Evolutionary conservation across 768 basidiomycete genomes (phyloP).

Genomic region (Suillus plorans): DNA sequence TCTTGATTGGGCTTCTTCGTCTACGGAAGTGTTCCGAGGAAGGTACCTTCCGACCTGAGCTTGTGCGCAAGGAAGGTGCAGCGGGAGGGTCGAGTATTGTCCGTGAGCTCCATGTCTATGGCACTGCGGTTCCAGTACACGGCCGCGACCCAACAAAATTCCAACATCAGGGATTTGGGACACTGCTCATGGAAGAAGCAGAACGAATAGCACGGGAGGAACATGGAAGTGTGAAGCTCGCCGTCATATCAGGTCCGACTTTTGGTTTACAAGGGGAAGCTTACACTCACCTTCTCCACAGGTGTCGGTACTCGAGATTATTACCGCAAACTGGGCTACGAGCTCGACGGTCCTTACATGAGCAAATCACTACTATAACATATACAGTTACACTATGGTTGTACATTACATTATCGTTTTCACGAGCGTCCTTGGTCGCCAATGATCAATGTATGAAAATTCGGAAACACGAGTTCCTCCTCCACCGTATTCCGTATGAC

Average conservation of each 20-base stretch:
- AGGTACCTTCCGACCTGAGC: conserved; percentile 93
- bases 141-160: conserved; percentile 98
- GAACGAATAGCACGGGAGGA: conserved; percentile 97
- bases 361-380: conserved; percentile 68
- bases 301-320: conserved; percentile 97
- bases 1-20: conserved; percentile 89
- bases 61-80: conserved; percentile 64
- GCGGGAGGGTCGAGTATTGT: conserved; percentile 91
- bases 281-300: conserved; percentile 26
- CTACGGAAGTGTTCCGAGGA: conserved; percentile 95
- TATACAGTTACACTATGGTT: conserved; percentile 9
- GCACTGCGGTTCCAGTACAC: conserved; percentile 96
- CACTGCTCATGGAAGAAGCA: conserved; percentile 97
- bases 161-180: conserved; percentile 97
- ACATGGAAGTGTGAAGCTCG: conserved; percentile 92
- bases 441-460: conserved; percentile 81
- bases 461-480: conserved; percentile 95
- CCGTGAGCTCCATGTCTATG: conserved; percentile 95
- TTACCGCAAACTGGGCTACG: conserved; percentile 91
- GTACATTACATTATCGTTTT: conserved; percentile 7
- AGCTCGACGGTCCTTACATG: conserved; percentile 98
- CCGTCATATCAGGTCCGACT: conserved; percentile 88
- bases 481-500: conserved; percentile 93
- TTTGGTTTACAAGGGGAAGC: conserved; percentile 1
- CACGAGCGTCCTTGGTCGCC: conserved; percentile 33